phyloP scores from a whole-genome alignment of 495 filamentous ascomycete genomes.

The Lasiosphaeria miniovina region DNA sequence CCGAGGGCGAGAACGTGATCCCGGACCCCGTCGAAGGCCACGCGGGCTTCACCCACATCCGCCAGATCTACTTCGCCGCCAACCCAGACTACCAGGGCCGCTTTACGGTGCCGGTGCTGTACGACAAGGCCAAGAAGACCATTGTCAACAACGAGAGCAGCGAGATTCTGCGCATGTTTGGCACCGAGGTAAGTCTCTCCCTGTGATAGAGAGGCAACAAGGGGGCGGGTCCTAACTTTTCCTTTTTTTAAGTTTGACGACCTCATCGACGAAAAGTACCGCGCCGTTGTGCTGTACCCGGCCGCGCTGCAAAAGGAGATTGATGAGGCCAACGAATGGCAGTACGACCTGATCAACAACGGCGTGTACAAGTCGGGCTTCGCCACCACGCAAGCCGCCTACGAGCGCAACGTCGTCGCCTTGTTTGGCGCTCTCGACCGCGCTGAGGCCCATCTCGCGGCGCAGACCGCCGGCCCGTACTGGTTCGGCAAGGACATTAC shows the following conservation, averaged over 20 bases:
- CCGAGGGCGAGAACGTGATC: constrained; percentile 46
- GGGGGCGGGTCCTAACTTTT: too few relatives aligned
- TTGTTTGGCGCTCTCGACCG: constrained; percentile 64
- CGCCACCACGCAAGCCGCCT: constrained; percentile 62
- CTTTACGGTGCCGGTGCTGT: constrained; percentile 78
- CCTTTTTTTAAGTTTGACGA: constrained; percentile 52
- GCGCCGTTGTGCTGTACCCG: constrained; percentile 55
- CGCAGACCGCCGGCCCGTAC: constrained; percentile 50
- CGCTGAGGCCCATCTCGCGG: constrained; percentile 56
- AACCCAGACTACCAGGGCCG: constrained; percentile 67
- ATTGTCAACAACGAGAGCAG: constrained; percentile 85
- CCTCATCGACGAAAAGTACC: constrained; percentile 49
- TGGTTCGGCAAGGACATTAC: constrained; percentile 63
- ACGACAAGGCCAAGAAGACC: constrained; percentile 66
- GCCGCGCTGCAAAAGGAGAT: constrained; percentile 50
- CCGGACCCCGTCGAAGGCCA: constrained; percentile 63
- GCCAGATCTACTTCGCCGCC: constrained; percentile 69
- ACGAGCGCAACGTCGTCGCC: constrained; percentile 55
- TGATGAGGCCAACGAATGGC: constrained; percentile 62
- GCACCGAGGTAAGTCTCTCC: constrained; percentile 33
- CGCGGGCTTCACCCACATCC: constrained; percentile 56
- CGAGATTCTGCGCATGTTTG: constrained; percentile 77
- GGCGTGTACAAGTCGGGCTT: constrained; percentile 72
- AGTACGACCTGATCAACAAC: constrained; percentile 65
- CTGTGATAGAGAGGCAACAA: too few relatives aligned